Conservation (phyloP, 176 grass and related monocot genomes). For the Lolium rigidum region DNA sequence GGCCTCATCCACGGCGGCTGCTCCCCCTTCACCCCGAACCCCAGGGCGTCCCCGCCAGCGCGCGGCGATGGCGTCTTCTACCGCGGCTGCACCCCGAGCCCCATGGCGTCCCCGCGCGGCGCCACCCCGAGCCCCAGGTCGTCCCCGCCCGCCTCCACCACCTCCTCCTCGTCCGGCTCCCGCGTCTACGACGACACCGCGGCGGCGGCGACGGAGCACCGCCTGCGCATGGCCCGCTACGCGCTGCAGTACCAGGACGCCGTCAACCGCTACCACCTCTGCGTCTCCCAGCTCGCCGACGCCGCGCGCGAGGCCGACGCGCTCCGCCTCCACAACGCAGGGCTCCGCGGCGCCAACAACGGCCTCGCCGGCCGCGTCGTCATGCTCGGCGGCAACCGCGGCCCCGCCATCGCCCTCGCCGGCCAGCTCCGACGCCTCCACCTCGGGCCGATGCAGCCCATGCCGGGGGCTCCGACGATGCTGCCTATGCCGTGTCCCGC, state of each 20-base stretch:
- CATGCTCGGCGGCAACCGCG: conserved; percentile 42
- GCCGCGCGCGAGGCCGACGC: conserved; percentile 60
- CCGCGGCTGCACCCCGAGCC: conserved; percentile 34
- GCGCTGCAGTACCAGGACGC: conserved; percentile 74
- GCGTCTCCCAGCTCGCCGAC: conserved; percentile 78
- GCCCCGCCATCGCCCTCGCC: conserved; percentile 29
- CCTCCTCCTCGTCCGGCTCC: conserved; percentile 54
- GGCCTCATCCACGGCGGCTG: conserved; percentile 61
- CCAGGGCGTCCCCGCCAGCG: background rate
- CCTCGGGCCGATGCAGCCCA: conserved; percentile 24
- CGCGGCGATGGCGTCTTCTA: conserved; percentile 45
- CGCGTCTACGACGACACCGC: conserved; percentile 40
- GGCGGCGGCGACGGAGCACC: conserved; percentile 40
- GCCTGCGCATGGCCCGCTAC: conserved; percentile 63
- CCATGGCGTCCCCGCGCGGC: conserved; percentile 10
- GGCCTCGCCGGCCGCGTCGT: conserved; percentile 50
- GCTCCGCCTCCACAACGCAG: conserved; percentile 63
- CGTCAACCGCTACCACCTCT: conserved; percentile 68
- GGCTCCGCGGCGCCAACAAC: conserved; percentile 61
- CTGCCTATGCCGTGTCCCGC: conserved; percentile 1
- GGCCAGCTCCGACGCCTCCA: conserved; percentile 53
- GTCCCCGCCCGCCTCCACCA: conserved; percentile 40
- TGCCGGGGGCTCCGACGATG: background rate
- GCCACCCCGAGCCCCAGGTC: background rate
- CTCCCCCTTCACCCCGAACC: background rate